phyloP scores from a whole-genome alignment of 1,284 basidiomycete genomes.

The Porodaedalea pini region DNA sequence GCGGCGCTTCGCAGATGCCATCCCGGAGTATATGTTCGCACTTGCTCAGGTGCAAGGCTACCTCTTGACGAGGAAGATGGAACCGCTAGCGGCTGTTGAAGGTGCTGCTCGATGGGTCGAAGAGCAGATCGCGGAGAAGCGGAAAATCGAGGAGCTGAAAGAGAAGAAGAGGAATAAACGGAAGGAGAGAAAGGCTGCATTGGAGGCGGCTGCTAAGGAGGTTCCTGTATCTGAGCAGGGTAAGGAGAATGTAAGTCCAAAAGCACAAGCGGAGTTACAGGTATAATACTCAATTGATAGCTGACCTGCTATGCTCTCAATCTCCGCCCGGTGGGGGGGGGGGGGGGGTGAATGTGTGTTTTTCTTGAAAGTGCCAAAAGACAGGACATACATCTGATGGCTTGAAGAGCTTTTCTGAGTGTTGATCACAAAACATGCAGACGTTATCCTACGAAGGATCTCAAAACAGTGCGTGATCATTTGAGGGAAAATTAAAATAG shows the following conservation, averaged over 20 bases:
- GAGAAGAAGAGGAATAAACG: slow-evolving; percentile 11
- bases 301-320: too few relatives aligned
- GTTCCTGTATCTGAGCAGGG: neutral
- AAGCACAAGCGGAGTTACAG: too few relatives aligned
- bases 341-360: too few relatives aligned
- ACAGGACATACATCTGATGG: too few relatives aligned
- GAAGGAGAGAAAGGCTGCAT: neutral
- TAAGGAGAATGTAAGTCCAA: neutral
- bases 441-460: too few relatives aligned
- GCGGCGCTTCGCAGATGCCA: slow-evolving; percentile 6
- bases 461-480: too few relatives aligned
- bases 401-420: too few relatives aligned
- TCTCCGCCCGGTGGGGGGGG: too few relatives aligned
- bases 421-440: too few relatives aligned
- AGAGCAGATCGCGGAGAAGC: slow-evolving; percentile 10
- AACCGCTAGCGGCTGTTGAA: slow-evolving; percentile 3
- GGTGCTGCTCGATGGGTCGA: slow-evolving; percentile 7
- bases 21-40: slow-evolving; percentile 16
- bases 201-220: neutral
- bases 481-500: too few relatives aligned
- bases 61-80: slow-evolving; percentile 15
- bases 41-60: slow-evolving; percentile 17
- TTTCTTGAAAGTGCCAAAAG: too few relatives aligned
- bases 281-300: too few relatives aligned
- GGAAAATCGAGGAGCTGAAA: slow-evolving; percentile 15